Evolutionary conservation across 1,284 basidiomycete species (phyloP).

Genomic region (Leccinum subrobustum): DNA sequence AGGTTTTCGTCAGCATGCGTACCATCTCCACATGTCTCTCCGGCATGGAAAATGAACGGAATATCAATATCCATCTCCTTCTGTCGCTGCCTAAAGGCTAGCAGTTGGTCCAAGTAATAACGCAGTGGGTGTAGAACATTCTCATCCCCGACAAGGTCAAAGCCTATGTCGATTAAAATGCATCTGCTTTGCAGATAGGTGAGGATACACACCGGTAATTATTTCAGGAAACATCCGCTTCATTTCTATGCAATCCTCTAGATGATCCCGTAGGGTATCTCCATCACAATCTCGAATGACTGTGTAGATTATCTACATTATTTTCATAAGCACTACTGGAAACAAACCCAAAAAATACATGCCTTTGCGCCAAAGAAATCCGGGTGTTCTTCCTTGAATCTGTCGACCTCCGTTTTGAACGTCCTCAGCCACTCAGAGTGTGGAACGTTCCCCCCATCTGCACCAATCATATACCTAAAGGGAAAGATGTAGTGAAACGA

Average conservation of each 20-base stretch:
- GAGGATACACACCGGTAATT: conserved; percentile 52
- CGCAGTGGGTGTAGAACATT: conserved; percentile 61
- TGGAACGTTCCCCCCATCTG: conserved; percentile 55
- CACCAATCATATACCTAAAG: conserved; percentile 49
- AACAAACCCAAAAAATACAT: not conserved
- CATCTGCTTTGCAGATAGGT: not conserved
- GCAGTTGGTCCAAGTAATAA: conserved; percentile 62
- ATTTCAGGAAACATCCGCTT: conserved; percentile 75
- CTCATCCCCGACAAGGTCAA: conserved; percentile 80
- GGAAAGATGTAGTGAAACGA: not conserved
- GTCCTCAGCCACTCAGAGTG: conserved; percentile 62
- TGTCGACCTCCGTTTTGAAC: conserved; percentile 55
- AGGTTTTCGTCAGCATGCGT: conserved; percentile 69
- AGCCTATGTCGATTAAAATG: conserved; percentile 43
- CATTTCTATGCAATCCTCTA: conserved; percentile 70
- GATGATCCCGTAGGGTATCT: conserved; percentile 63
- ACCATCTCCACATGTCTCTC: conserved; percentile 76
- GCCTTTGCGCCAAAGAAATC: conserved; percentile 69
- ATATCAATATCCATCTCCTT: conserved; percentile 61
- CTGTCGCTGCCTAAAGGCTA: conserved; percentile 58
- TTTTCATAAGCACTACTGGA: conserved; percentile 6
- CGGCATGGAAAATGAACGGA: conserved; percentile 80
- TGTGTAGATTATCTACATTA: conserved; percentile 64
- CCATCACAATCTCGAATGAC: conserved; percentile 57
- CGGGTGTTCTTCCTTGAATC: conserved; percentile 54